Conservation (phyloP, 2,329 filamentous ascomycete species). For the Proliferodiscus dingleyae region DNA sequence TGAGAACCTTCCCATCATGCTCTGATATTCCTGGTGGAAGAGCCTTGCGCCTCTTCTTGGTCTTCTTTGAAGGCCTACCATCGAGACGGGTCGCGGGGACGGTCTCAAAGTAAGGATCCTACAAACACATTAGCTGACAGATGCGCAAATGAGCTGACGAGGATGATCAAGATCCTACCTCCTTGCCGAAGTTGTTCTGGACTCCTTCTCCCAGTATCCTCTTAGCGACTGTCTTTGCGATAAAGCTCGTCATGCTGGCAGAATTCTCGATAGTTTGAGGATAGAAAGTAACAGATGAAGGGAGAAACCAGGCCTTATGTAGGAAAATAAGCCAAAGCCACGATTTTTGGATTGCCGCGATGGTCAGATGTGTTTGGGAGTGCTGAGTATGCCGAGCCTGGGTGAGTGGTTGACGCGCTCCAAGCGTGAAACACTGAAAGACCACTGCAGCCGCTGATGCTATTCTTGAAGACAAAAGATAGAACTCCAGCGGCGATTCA, state of each 20-base stretch:
- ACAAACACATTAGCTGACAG: no score
- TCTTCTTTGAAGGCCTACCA: slow-evolving; percentile 62
- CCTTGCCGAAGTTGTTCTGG: slow-evolving; percentile 54
- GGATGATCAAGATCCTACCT: slow-evolving; percentile 36
- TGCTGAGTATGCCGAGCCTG: no score
- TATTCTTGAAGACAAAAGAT: background rate
- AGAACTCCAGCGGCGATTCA: background rate
- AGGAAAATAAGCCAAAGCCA: background rate
- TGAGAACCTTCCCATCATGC: slow-evolving; percentile 77
- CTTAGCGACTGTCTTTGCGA: slow-evolving; percentile 51
- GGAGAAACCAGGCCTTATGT: slow-evolving; percentile 11
- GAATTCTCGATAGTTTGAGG: slow-evolving; percentile 7
- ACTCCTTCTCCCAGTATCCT: slow-evolving; percentile 53
- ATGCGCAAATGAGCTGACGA: slow-evolving; percentile 9
- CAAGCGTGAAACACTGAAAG: background rate
- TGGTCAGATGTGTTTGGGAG: background rate
- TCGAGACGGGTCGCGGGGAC: slow-evolving; percentile 68
- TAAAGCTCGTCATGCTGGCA: slow-evolving; percentile 46
- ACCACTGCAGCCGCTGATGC: no score
- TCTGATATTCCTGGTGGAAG: slow-evolving; percentile 76
- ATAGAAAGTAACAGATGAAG: background rate
- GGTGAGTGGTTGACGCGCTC: background rate
- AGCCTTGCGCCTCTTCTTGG: slow-evolving; percentile 80
- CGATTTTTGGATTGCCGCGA: background rate
- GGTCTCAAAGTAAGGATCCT: slow-evolving; percentile 90